Conservation (phyloP, 371 early-diverging fungal genomes). For the Mucor mucedo region DNA sequence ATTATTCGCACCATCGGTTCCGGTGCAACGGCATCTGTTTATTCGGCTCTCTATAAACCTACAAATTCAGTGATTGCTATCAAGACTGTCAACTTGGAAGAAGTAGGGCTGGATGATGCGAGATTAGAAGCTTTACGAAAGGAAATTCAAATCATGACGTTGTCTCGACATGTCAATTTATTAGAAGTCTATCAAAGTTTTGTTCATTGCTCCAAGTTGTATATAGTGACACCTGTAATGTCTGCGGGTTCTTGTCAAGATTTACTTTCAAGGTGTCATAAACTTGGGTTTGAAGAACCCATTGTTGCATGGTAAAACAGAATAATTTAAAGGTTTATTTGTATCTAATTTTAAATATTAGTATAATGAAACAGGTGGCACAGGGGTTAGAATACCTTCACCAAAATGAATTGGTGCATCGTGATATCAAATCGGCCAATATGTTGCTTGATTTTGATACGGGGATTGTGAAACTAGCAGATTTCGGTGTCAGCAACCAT, state of each 20-base stretch:
- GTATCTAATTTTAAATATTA: constrained; percentile 3
- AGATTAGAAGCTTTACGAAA: constrained; percentile 46
- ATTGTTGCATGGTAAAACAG: constrained; percentile 32
- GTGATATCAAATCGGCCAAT: constrained; percentile 96
- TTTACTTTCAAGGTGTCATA: constrained; percentile 29
- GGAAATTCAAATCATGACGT: constrained; percentile 78
- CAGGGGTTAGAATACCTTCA: constrained; percentile 92
- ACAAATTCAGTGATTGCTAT: constrained; percentile 41
- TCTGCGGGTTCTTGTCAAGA: constrained; percentile 61
- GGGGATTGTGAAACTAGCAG: constrained; percentile 50
- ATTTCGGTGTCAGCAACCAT: constrained; percentile 53
- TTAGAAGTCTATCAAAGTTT: constrained; percentile 72
- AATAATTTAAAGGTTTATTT: too few species aligned
- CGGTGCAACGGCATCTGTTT: constrained; percentile 51
- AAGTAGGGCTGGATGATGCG: constrained; percentile 28
- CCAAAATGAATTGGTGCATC: constrained; percentile 89
- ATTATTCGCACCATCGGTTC: constrained; percentile 32
- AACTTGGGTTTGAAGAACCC: constrained; percentile 41
- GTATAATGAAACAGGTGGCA: constrained; percentile 86
- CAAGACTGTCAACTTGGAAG: constrained; percentile 44
- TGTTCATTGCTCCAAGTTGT: constrained; percentile 60
- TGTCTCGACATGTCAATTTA: constrained; percentile 71
- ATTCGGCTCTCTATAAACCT: constrained; percentile 41
- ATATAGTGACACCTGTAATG: constrained; percentile 74
- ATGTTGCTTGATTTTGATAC: constrained; percentile 81